Conservation (phyloP, 148 eudicot species). For the Limonium bicolor region DNA sequence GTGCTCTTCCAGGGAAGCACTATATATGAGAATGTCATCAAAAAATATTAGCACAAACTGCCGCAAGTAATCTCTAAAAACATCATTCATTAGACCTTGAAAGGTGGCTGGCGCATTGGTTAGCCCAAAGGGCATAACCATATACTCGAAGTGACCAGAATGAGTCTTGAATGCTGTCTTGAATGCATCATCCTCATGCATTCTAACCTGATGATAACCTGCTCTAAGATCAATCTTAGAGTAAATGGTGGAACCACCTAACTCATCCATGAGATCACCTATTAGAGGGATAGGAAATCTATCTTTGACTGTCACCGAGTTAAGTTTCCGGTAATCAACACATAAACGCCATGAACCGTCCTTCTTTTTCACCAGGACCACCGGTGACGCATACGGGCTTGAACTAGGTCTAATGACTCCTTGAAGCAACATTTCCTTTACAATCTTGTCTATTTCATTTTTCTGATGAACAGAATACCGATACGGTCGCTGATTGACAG, state of each 20-base stretch:
- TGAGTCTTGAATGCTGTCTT: constrained; percentile 1
- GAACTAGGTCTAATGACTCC: neutral
- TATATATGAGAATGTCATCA: constrained; percentile 4
- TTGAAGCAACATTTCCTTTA: neutral
- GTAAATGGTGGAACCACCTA: neutral
- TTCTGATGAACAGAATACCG: neutral
- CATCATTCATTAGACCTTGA: neutral
- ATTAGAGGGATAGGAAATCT: neutral
- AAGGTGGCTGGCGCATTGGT: constrained; percentile 5
- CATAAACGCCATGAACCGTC: neutral
- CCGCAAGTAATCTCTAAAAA: neutral
- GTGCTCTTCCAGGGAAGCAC: neutral
- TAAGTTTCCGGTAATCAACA: neutral
- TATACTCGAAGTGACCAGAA: neutral
- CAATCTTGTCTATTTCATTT: neutral
- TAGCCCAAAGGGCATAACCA: constrained; percentile 5
- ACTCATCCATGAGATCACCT: constrained; percentile 3
- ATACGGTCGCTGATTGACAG: neutral
- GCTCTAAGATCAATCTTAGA: neutral
- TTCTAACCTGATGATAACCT: constrained; percentile 1
- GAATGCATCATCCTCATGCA: neutral
- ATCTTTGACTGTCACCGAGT: constrained; percentile 1
- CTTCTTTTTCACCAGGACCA: neutral
- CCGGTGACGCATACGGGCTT: neutral
- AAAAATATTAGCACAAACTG: constrained; percentile 2